phyloP scores from a whole-genome alignment of 257 asterid species.

The Handroanthus guayacan region DNA sequence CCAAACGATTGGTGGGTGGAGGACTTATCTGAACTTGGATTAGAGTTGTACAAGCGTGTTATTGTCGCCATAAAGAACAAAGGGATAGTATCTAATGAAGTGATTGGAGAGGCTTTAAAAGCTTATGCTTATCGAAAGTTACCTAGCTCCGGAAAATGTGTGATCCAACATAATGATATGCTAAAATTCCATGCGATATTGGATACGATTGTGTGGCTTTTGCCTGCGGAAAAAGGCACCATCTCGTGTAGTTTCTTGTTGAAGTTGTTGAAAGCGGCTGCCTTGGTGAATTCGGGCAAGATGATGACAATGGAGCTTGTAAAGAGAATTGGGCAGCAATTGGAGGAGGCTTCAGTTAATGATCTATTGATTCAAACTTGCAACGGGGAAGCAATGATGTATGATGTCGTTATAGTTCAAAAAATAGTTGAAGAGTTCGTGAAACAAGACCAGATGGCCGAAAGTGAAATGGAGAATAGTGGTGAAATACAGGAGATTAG shows the following conservation, averaged over 20 bases:
- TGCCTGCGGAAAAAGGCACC: constrained; percentile 58
- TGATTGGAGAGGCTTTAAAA: constrained; percentile 74
- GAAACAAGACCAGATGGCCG: constrained; percentile 45
- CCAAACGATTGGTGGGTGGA: constrained; percentile 88
- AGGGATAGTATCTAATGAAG: constrained; percentile 52
- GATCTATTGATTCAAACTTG: constrained; percentile 60
- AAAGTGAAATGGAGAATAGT: constrained; percentile 42
- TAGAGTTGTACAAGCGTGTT: constrained; percentile 62
- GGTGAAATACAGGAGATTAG: constrained; percentile 53
- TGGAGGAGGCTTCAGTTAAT: constrained; percentile 72
- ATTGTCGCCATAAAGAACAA: constrained; percentile 50
- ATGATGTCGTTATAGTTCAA: constrained; percentile 52
- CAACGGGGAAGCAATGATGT: constrained; percentile 50
- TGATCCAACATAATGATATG: constrained; percentile 48
- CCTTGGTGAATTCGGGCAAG: constrained; percentile 55
- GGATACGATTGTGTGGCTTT: constrained; percentile 59
- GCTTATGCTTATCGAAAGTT: constrained; percentile 60
- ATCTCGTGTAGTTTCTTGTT: constrained; percentile 71
- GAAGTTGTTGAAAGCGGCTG: constrained; percentile 61
- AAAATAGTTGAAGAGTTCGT: constrained; percentile 56
- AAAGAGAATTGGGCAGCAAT: constrained; percentile 64
- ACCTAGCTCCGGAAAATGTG: constrained; percentile 58
- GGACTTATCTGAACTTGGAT: constrained; percentile 66
- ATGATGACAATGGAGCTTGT: constrained; percentile 50
- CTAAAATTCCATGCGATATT: constrained; percentile 47